Percentiles rank a stretch among this genome's conserved stretches.
phyloP scores from a whole-genome alignment of 495 filamentous ascomycete species.

The Opeltia flavorubescens region DNA sequence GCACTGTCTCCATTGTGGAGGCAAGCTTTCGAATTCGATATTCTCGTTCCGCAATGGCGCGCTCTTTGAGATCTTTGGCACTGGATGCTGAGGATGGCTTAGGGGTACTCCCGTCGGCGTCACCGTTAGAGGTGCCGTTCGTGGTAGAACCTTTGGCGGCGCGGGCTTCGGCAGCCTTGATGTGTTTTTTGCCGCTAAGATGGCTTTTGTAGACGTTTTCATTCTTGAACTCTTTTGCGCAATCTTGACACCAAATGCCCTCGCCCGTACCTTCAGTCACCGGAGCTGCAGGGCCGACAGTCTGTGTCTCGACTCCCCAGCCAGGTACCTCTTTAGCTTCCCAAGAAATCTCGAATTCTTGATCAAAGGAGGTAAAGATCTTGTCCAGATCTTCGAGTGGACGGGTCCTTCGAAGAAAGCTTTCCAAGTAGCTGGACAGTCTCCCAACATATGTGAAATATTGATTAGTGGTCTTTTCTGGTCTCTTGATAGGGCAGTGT shows the following conservation, averaged over 20 bases:
- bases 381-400: constrained; percentile 75
- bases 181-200: constrained; percentile 81
- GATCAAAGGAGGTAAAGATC: constrained; percentile 56
- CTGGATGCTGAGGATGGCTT: constrained; percentile 20
- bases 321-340: constrained; percentile 60
- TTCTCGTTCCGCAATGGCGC: constrained; percentile 80
- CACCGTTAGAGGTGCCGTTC: constrained; percentile 9
- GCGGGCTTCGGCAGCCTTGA: constrained; percentile 55
- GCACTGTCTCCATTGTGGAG: constrained; percentile 59
- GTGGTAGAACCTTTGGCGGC: constrained; percentile 26
- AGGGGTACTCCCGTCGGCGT: constrained; percentile 17
- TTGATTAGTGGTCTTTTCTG: constrained; percentile 74
- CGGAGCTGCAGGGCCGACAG: constrained; percentile 26
- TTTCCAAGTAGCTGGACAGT: constrained; percentile 69
- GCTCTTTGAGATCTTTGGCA: constrained; percentile 60
- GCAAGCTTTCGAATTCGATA: constrained; percentile 66
- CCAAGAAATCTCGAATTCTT: constrained; percentile 78
- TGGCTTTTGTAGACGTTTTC: constrained; percentile 88
- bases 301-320: constrained; percentile 51
- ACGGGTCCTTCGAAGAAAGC: constrained; percentile 63
- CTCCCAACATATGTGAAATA: constrained; percentile 84
- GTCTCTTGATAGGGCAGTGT: constrained; percentile 51
- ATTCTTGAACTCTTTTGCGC: constrained; percentile 89
- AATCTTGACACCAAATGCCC: constrained; percentile 75
- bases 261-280: constrained; percentile 48